Percentiles rank a stretch among this genome's conserved stretches.
phyloP scores from a whole-genome alignment of 257 asterid genomes.

The Nyctanthes arbortristis region DNA sequence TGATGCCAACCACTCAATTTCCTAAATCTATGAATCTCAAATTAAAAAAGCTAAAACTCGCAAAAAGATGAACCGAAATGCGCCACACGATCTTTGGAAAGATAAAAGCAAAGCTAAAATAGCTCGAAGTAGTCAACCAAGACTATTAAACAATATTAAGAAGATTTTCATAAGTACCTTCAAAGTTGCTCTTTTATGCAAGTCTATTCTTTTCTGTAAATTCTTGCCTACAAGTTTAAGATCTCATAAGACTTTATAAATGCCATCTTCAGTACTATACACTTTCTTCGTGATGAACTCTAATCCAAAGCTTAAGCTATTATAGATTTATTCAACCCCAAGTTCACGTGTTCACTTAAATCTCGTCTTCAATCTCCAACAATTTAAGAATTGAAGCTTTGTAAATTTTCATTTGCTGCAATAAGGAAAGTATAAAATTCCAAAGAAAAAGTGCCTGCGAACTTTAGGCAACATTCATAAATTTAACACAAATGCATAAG shows the following conservation, averaged over 20 bases:
- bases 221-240: constrained; percentile 23
- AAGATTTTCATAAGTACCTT: not conserved
- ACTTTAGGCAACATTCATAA: not conserved
- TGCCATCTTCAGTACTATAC: constrained; percentile 6
- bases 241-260: not conserved
- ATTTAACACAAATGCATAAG: not conserved
- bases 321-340: too few relatives aligned
- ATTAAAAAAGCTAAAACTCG: too few relatives aligned
- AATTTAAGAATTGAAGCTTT: not conserved
- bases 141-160: constrained; percentile 7
- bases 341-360: too few relatives aligned
- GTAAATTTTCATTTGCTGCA: not conserved
- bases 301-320: too few relatives aligned
- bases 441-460: not conserved
- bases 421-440: not conserved
- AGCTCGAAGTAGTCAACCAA: not conserved
- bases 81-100: constrained; percentile 19
- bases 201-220: not conserved
- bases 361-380: not conserved
- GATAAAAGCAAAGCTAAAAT: not conserved
- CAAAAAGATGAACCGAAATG: not conserved
- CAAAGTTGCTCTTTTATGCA: too few relatives aligned
- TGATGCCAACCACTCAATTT: not conserved
- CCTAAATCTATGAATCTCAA: not conserved
- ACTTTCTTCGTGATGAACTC: too few relatives aligned